A percentile compares a stretch with the other conserved stretches of the same genome.
These are phyloP conservation scores for Rutstroemia sp. DNA, from an alignment of 2,329 filamentous ascomycete species.

Conservation along the genomic window DNA sequence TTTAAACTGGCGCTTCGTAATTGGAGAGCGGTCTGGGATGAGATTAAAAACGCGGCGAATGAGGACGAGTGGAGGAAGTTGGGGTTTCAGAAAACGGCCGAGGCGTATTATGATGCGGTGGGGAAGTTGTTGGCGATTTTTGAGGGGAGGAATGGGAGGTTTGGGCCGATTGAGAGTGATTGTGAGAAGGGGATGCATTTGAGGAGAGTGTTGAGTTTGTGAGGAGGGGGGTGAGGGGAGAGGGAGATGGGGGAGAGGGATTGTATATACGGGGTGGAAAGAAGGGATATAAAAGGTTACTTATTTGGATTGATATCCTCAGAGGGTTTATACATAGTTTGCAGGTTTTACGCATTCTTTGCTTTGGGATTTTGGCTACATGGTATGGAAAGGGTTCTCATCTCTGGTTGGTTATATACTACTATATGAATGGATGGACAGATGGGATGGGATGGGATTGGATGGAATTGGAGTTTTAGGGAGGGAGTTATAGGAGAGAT, in stretches of 20 bases:
- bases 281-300: no score
- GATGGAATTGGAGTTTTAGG: background rate
- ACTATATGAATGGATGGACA: no score
- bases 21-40: slow-evolving; percentile 27
- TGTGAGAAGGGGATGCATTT: slow-evolving; percentile 27
- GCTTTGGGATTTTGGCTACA: no score
- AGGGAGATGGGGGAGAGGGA: background rate
- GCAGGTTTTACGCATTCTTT: no score
- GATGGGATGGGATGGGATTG: background rate
- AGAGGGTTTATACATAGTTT: no score
- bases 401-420: no score
- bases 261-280: background rate
- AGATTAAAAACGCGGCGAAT: slow-evolving; percentile 15
- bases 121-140: slow-evolving; percentile 18
- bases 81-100: slow-evolving; percentile 26
- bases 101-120: slow-evolving; percentile 25
- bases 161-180: slow-evolving; percentile 23
- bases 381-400: no score
- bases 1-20: slow-evolving; percentile 24
- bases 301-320: no score
- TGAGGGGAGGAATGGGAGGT: slow-evolving; percentile 20
- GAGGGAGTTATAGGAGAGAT: no score
- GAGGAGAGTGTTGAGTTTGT: slow-evolving; percentile 22
- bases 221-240: background rate
- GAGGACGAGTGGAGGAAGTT: slow-evolving; percentile 24